Percentiles rank a stretch among this genome's conserved stretches.
Conservation (phyloP, 1,139 yeast genomes). For the Blastobotrys indianensis region DNA sequence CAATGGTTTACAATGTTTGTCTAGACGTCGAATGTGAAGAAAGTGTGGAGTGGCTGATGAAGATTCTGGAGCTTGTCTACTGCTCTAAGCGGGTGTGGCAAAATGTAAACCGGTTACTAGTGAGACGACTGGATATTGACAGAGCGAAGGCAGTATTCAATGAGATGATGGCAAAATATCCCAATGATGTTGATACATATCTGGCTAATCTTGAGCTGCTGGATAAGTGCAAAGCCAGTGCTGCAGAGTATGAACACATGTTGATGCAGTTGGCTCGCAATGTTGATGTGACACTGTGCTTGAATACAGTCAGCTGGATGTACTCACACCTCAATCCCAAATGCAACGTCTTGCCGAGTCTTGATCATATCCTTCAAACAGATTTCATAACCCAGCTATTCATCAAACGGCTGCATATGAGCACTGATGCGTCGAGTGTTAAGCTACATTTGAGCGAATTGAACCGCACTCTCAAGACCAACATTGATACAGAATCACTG, state of each 20-base stretch:
- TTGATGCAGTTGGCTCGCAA: not conserved
- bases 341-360: slow-evolving; percentile 3
- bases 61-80: not conserved
- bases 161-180: not conserved
- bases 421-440: not conserved
- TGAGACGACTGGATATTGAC: not conserved
- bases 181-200: slow-evolving; percentile 1
- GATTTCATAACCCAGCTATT: not conserved
- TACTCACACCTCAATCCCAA: not conserved
- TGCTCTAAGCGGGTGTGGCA: slow-evolving; percentile 3
- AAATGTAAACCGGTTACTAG: slow-evolving; percentile 1
- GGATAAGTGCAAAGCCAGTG: not conserved
- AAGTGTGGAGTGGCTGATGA: not conserved
- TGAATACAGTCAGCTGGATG: not conserved
- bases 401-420: slow-evolving; percentile 6
- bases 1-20: slow-evolving; percentile 2
- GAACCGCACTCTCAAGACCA: not conserved
- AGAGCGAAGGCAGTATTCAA: not conserved
- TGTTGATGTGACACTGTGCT: not conserved
- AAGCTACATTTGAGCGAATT: not conserved
- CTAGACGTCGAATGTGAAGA: not conserved
- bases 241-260: not conserved
- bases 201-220: not conserved
- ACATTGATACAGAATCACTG: not conserved
- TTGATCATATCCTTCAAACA: not conserved